Base-by-base conservation (phyloP, 345 rosid genomes). In the Atalantia buxifolia region DNA sequence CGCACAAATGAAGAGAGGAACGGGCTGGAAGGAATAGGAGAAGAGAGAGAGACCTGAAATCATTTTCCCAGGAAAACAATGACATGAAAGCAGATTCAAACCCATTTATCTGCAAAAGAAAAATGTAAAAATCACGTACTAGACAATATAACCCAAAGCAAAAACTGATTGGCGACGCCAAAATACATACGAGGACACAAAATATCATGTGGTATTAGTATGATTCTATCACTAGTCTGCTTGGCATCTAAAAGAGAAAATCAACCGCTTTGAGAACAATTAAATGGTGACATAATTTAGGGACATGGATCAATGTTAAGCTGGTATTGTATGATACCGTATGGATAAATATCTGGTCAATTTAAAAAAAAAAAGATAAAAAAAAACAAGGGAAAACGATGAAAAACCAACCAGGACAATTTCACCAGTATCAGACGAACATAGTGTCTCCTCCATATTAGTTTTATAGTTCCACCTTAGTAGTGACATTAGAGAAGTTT, bases 381-480 rank as follows among this genome's bases (percentile, higher is more conserved):
- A n/a, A n/a, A 60, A 25, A 3, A 60, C n/a, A n/a, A n/a, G n/a
- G 12, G 64, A 25, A 4, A 27, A 25, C 0, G 76, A 75, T 65
- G 76, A 81, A 55, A 77, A 76, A 76, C 85, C 77, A 76, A 93
- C 96, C 98, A 95, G 61, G 13, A 86, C 66, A 61, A 94, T 87
- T 79, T 88, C 89, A 65, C 91, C 90, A 22, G 84, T 83, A 61
- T 85, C 89, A 72, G 88, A 88, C 13, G 90, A 86, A 81, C 89
- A 84, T 72, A 91, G 81, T 28, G 85, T 88, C 78, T 84, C 89
- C 73, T 88, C 94, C 90, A 91, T 91, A 82, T 86, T 89, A 66
- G 87, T 85, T 82, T 85, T 90, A 78, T 83, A 91, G 86, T 85
- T 90, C 97, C 99, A 95, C 85, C 94, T 85, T 59, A 95, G 84